Evolutionary conservation across 2,329 filamentous ascomycete species (phyloP), one percentile per base, ranked within the genome.

Genomic region (Aspergillus awamori): DNA sequence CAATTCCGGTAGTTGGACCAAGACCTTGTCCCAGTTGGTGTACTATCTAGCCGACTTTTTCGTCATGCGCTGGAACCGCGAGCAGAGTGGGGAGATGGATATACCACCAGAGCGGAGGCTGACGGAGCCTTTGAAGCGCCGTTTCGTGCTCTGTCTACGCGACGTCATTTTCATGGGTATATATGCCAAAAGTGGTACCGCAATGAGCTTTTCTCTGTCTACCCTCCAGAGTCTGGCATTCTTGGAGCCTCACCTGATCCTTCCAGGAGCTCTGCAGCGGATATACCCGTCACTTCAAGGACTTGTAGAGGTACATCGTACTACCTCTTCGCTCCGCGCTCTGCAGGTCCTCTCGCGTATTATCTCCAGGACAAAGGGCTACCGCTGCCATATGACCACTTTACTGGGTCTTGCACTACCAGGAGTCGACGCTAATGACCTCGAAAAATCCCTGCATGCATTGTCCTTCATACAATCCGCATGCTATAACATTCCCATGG

Each of bases 151-250:
- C 39, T 91, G 92, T 64, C 81, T 99, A 65, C 89, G 89, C 66
- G 95, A 99, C 67, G 94, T 97, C 52, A 92, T 93, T 4, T 99
- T 97, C 76, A 97, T 99, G 93, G 95, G 95, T 28, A 89, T 99
- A 53, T 99, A 97, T 76, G 91, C 93, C 57, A 99, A 99, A 83
- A 97, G 93, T 75, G 89, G 88, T 60, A 93, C 93, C 53, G 89
- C 95, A 3, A 93, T 97, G 73, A 93, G 90, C 76, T 96, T 93
- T 80, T 96, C 94, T 66, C 87, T 97, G 66, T 93, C 91, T 53
- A 92, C 94, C 1, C 82, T 99, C 53, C 94, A 98, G 75, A 91
- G 91, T 58, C 81, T 99, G 57, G 91, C 95, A 2, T 97, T 90
- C 70, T 82, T 99, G 49, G 94, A 99, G 74, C 96, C 95, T 0